Evolutionary conservation across 2,329 filamentous ascomycete genomes (phyloP), one percentile per base, ranked within the genome.

Genomic region (Dryadomyces quercivorus): DNA sequence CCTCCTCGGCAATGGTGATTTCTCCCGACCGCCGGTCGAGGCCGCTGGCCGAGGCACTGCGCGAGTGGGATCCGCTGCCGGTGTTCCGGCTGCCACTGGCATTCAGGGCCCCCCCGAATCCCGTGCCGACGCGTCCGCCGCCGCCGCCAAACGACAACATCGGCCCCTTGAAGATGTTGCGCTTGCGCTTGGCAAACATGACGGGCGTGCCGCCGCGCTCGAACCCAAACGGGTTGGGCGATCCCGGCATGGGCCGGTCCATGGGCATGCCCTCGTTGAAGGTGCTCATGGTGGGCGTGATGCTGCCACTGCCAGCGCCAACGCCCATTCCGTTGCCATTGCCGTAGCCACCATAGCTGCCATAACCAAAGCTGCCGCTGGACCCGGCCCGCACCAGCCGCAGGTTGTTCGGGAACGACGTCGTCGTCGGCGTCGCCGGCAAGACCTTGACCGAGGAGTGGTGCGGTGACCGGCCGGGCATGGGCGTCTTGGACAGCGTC

Each of bases 361-460:
- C 31, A 90, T 81, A 1, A 92, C 88, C 13, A 96, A 40, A 40
- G 10, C 46, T 26, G 2, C 46, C 18, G 0, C 75, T 73, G 0
- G 74, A 67, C 15, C 76, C 15, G 6, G 10, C 82, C 34, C 90
- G 81, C 1, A 92, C 88, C 13, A 96, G 75, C 2, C 92, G 84
- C 57, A 96, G 87, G 60, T 91, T 94, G 52, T 83, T 87, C 0
- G 92, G 91, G 63, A 97, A 95, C 1, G 80, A 73, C 16, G 76
- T 74, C 2, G 78, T 72, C 0, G 86, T 91, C 0, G 92, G 92
- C 0, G 91, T 95, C 0, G 88, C 88, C 1, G 93, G 92, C 2
- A 97, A 80, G n/a, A 97, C 86, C 70, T 97, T 97, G 62, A 97
- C 86, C 0, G 88, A 95, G 0, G 88, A 95, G 61, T 88, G 81